These are phyloP conservation scores for Daldinia vernicosa DNA, from an alignment of 495 filamentous ascomycete genomes.

Conservation along the genomic window DNA sequence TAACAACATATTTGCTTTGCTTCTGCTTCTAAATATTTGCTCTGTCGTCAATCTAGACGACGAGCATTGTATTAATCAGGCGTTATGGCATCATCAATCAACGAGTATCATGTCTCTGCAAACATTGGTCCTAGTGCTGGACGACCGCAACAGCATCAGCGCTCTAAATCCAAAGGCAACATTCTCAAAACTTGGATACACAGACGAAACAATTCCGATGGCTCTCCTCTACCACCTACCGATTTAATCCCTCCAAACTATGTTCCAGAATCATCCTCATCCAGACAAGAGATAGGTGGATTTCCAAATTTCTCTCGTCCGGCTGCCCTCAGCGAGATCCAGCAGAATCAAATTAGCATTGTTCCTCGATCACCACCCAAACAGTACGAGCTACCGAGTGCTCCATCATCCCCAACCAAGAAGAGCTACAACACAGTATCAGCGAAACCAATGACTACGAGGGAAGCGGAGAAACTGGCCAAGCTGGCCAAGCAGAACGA, in stretches of 20 bases:
- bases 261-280: slow-evolving; percentile 34
- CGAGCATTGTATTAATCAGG: slow-evolving; percentile 6
- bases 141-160: slow-evolving; percentile 46
- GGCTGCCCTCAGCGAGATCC: slow-evolving; percentile 59
- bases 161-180: slow-evolving; percentile 67
- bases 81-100: slow-evolving; percentile 41
- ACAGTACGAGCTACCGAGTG: slow-evolving; percentile 39
- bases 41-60: background rate
- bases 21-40: slow-evolving; percentile 17
- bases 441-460: slow-evolving; percentile 65
- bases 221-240: slow-evolving; percentile 50
- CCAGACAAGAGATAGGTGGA: slow-evolving; percentile 38
- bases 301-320: slow-evolving; percentile 45
- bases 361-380: slow-evolving; percentile 52
- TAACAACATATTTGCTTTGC: slow-evolving; percentile 12
- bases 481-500: slow-evolving; percentile 54
- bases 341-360: slow-evolving; percentile 57
- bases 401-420: slow-evolving; percentile 63
- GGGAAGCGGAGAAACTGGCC: slow-evolving; percentile 63
- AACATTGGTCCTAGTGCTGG: slow-evolving; percentile 31
- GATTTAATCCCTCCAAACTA: slow-evolving; percentile 34
- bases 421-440: slow-evolving; percentile 74
- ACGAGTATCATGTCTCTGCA: slow-evolving; percentile 37
- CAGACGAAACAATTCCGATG: slow-evolving; percentile 60
- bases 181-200: slow-evolving; percentile 67